These are phyloP conservation scores for Takashimella tepidaria DNA, from an alignment of 1,284 basidiomycete genomes.

Conservation along the genomic window DNA sequence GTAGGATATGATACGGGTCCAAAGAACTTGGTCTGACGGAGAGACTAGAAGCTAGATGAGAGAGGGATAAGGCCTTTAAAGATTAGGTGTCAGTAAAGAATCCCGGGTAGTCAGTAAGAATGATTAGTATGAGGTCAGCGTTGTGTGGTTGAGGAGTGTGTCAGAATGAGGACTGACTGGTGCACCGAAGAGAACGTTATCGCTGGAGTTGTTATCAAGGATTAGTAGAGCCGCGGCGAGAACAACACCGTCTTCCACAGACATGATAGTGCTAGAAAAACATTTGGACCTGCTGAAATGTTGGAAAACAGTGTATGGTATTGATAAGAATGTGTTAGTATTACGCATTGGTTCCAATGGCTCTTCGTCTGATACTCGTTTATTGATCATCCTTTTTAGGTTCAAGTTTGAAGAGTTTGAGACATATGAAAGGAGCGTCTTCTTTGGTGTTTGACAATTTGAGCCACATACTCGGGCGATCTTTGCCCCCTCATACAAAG, in stretches of 20 bases:
- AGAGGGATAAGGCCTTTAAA: slow-evolving; percentile 9
- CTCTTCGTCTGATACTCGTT: too few species aligned
- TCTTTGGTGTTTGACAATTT: too few species aligned
- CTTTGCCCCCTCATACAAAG: too few species aligned
- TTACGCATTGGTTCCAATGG: too few species aligned
- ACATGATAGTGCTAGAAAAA: neutral
- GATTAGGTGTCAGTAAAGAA: neutral
- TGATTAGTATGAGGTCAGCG: neutral
- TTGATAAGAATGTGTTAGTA: too few species aligned
- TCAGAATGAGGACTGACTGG: slow-evolving; percentile 22
- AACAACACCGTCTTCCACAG: slow-evolving; percentile 15
- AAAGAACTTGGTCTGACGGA: neutral
- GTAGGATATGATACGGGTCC: neutral
- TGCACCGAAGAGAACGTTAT: slow-evolving; percentile 22
- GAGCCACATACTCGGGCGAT: too few species aligned
- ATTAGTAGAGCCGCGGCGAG: slow-evolving; percentile 16
- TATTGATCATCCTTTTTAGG: too few species aligned
- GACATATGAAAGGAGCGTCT: too few species aligned
- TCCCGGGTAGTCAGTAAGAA: too few species aligned
- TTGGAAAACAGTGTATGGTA: too few species aligned
- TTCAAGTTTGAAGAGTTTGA: too few species aligned
- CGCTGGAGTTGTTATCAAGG: slow-evolving; percentile 16
- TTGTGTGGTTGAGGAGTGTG: too few species aligned
- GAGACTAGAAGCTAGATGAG: slow-evolving; percentile 6
- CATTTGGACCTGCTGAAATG: neutral